phyloP scores from a whole-genome alignment of 306 rosid species.

The Vicia faba region DNA sequence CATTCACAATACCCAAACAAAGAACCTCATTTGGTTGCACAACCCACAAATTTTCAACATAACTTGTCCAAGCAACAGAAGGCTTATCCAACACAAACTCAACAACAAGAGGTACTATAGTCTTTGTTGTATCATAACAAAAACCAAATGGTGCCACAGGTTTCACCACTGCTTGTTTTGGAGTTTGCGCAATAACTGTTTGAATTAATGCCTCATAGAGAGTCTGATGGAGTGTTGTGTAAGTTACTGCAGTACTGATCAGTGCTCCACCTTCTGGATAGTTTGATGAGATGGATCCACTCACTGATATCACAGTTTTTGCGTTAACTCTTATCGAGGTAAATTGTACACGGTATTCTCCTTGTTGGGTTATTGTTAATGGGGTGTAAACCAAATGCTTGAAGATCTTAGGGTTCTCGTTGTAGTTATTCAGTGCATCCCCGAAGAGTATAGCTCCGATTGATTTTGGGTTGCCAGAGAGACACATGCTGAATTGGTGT shows the following conservation, averaged over 20 bases:
- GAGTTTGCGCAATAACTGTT: conserved; percentile 27
- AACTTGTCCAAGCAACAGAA: conserved; percentile 45
- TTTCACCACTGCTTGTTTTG: conserved; percentile 29
- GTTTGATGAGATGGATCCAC: neutral
- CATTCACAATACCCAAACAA: conserved; percentile 58
- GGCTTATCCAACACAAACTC: conserved; percentile 46
- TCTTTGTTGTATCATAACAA: conserved; percentile 43
- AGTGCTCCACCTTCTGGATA: conserved; percentile 22
- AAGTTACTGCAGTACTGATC: conserved; percentile 53
- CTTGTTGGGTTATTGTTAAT: conserved; percentile 37
- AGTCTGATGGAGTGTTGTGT: conserved; percentile 44
- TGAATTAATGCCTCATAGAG: conserved; percentile 38
- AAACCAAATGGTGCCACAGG: conserved; percentile 51
- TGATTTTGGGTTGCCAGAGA: conserved; percentile 22
- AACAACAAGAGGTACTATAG: conserved; percentile 26
- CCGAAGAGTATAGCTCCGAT: conserved; percentile 54
- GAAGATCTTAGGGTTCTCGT: conserved; percentile 30
- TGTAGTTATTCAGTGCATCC: conserved; percentile 29
- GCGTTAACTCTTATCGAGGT: conserved; percentile 46
- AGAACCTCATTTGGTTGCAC: conserved; percentile 40
- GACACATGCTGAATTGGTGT: conserved; percentile 51
- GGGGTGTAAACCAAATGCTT: conserved; percentile 44
- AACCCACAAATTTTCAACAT: conserved; percentile 47
- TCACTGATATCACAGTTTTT: conserved; percentile 30
- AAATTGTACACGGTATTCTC: conserved; percentile 49